phyloP scores from a whole-genome alignment of 116 monocot genomes.

The Dioscorea cayenensis region DNA sequence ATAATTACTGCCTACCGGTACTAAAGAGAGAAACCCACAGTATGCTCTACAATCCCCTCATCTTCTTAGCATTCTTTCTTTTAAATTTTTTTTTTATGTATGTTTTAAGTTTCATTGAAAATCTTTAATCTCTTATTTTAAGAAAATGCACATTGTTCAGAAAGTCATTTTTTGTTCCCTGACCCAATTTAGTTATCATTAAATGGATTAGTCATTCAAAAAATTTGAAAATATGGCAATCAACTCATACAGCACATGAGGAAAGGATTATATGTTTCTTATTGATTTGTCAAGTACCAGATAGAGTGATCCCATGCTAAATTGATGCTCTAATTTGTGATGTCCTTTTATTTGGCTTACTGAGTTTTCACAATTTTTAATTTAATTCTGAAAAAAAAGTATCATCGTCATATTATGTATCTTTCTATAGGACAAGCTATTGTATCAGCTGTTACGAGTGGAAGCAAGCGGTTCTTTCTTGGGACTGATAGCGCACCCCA shows the following conservation, averaged over 20 bases:
- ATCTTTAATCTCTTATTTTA: no score
- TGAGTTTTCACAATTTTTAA: not conserved
- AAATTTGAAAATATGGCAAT: no score
- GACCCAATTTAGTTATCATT: no score
- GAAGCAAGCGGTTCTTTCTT: slow-evolving; percentile 81
- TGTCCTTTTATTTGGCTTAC: not conserved
- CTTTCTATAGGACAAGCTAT: slow-evolving; percentile 67
- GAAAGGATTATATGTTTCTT: no score
- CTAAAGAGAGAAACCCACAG: slow-evolving; percentile 94
- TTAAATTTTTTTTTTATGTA: not conserved
- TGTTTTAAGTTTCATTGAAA: not conserved
- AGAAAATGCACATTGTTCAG: no score
- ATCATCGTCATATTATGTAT: not conserved
- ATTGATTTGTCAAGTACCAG: no score
- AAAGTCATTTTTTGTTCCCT: no score
- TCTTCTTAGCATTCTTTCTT: not conserved
- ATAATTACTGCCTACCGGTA: slow-evolving; percentile 95
- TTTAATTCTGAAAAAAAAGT: not conserved
- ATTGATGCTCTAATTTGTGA: no score
- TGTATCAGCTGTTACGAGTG: slow-evolving; percentile 89
- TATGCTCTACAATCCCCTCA: slow-evolving; percentile 29
- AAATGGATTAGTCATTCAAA: no score
- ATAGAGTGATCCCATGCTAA: no score
- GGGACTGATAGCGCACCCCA: slow-evolving; percentile 98
- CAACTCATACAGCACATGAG: no score